Base-by-base conservation (phyloP, 805 yeast species). In the Wickerhamiella spandovensis region DNA sequence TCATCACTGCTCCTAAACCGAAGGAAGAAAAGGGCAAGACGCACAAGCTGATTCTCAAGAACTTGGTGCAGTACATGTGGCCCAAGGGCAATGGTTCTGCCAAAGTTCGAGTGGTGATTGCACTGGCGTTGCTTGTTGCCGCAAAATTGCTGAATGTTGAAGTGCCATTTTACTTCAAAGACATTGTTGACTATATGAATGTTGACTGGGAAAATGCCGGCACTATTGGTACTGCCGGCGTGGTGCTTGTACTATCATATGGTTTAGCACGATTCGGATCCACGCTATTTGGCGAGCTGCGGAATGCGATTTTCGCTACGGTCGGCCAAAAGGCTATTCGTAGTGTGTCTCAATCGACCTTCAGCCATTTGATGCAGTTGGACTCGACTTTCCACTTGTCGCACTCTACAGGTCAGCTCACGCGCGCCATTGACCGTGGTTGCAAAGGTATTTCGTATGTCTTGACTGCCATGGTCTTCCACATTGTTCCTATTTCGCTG, bases 361-460 rank as follows among this genome's bases (percentile, higher is more conserved):
- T 90, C 65, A 73, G 71, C 43, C 97, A 90, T 64, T 69, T 92
- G 48, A 72, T 92, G 65, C 78, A 78, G 58, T 72, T 92, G 65
- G 98, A 92, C 67, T 69, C 89, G 49, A 83, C 86, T 20, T 92
- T 90, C 75, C 98, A 92, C 65, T 67, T 92, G 41, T 75, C 90
- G 10, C 74, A 89, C 57, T 97, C 92, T 65, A 92, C 98, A 0
- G 98, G 98, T 56, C 97, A 96, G 0, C 67, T 92, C 32, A 90
- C 97, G 0, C 73, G 98, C 54, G 97, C 97, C 1, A 92, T 92
- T 60, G 98, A 92, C 61, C 73, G 98, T 56, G 98, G 98, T 65
- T 90, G 97, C 1, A 90, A 92, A 60, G 98, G 98, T 70, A 90
- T 92, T 49, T 82, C 94, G 12, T 89, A 84, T 59, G 97, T 92